phyloP scores from a whole-genome alignment of 345 rosid species.

The Viola odorata region DNA sequence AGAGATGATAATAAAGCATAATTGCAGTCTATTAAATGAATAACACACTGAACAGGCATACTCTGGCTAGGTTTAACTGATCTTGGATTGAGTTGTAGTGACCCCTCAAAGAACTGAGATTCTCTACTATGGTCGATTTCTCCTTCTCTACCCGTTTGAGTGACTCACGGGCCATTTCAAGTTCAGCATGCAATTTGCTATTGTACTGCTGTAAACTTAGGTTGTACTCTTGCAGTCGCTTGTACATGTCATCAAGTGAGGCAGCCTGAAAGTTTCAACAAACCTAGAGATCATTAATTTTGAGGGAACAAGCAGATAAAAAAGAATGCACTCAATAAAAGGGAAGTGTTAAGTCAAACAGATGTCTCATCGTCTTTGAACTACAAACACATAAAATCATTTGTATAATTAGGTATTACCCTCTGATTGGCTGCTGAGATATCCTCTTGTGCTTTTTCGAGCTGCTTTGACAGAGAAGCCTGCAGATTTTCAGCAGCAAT shows the following conservation, averaged over 20 bases:
- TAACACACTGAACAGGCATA: constrained; percentile 24
- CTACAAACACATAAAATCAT: neutral
- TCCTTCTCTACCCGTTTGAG: constrained; percentile 68
- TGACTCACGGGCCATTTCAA: constrained; percentile 50
- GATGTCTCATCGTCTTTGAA: neutral
- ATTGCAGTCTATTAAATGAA: neutral
- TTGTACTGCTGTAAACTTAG: constrained; percentile 76
- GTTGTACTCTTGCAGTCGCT: constrained; percentile 78
- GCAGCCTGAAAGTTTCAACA: constrained; percentile 39
- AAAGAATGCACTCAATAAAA: neutral
- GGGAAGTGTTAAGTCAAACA: neutral
- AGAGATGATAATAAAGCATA: neutral
- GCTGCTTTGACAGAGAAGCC: constrained; percentile 59
- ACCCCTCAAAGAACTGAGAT: constrained; percentile 73
- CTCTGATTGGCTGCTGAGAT: constrained; percentile 54
- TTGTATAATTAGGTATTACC: constrained; percentile 44
- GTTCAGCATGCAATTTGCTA: constrained; percentile 62
- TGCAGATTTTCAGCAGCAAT: constrained; percentile 50
- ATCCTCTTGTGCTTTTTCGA: constrained; percentile 62
- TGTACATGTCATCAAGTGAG: constrained; percentile 67
- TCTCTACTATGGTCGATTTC: constrained; percentile 71
- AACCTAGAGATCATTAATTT: constrained; percentile 2
- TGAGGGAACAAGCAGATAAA: neutral
- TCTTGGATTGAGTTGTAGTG: constrained; percentile 79
- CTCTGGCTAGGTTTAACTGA: constrained; percentile 63